Evolutionary conservation across 192 early-diverging fungal genomes (phyloP).

Genomic region (Coemansia sp.): DNA sequence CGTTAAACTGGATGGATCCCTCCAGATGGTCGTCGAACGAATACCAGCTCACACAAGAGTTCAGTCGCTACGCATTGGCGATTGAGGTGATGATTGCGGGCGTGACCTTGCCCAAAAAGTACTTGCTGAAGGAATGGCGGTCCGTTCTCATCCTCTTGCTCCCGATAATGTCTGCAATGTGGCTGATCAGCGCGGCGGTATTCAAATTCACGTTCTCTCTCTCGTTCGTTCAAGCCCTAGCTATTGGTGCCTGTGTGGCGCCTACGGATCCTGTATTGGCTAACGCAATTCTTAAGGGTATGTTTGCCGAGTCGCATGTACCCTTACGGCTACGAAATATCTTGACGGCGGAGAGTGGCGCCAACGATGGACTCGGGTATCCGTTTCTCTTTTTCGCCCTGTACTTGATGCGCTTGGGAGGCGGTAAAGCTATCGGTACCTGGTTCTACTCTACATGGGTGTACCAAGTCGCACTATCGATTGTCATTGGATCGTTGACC

Average conservation of each 20-base stretch:
- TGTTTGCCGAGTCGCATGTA: slow-evolving; percentile 91
- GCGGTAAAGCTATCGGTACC: slow-evolving; percentile 70
- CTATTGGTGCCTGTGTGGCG: slow-evolving; percentile 82
- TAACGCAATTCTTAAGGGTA: slow-evolving; percentile 92
- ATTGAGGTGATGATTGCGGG: slow-evolving; percentile 89
- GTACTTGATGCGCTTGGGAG: slow-evolving; percentile 62
- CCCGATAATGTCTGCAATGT: slow-evolving; percentile 85
- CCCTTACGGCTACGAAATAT: slow-evolving; percentile 74
- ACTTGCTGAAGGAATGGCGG: slow-evolving; percentile 66
- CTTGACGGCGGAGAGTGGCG: slow-evolving; percentile 80
- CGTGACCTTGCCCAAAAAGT: slow-evolving; percentile 79
- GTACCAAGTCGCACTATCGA: slow-evolving; percentile 78
- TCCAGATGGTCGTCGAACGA: slow-evolving; percentile 57
- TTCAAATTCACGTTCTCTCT: slow-evolving; percentile 62
- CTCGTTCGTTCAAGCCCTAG: slow-evolving; percentile 68
- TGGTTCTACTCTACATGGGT: slow-evolving; percentile 79
- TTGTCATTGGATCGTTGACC: slow-evolving; percentile 70
- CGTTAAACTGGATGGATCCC: slow-evolving; percentile 73
- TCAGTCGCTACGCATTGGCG: slow-evolving; percentile 78
- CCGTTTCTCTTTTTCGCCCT: slow-evolving; percentile 84
- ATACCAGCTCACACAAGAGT: slow-evolving; percentile 65
- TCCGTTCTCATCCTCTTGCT: slow-evolving; percentile 72
- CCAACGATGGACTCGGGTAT: slow-evolving; percentile 87
- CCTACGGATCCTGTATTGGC: slow-evolving; percentile 96
- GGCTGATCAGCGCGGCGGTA: slow-evolving; percentile 68